phyloP scores from a whole-genome alignment of 176 grass and related monocot species.

The Oryza glaberrima region DNA sequence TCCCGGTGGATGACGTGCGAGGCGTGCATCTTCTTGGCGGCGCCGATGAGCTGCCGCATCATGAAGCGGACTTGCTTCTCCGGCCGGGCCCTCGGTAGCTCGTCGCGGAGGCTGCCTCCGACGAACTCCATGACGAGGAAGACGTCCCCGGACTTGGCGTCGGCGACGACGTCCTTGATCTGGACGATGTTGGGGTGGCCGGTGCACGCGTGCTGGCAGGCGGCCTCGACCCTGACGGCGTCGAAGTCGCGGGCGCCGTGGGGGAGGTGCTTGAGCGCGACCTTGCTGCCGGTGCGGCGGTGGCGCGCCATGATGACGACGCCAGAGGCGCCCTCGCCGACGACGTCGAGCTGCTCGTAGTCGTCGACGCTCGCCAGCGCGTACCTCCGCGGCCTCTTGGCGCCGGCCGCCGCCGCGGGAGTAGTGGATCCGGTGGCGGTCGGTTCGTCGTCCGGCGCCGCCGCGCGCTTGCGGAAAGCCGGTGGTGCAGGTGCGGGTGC shows the following conservation, averaged over 20 bases:
- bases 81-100: not conserved
- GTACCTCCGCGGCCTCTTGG: too few relatives aligned
- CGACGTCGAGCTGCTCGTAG: too few relatives aligned
- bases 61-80: not conserved
- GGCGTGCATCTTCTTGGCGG: slow-evolving; percentile 26
- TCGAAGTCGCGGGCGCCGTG: not conserved
- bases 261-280: too few relatives aligned
- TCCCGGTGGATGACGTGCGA: slow-evolving; percentile 61
- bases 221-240: not conserved
- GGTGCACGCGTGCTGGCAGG: not conserved
- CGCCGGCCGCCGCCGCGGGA: too few relatives aligned
- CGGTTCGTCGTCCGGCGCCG: too few relatives aligned
- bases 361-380: too few relatives aligned
- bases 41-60: not conserved
- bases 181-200: not conserved
- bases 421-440: too few relatives aligned
- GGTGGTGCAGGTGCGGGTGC: too few relatives aligned
- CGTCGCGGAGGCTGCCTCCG: not conserved
- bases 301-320: too few relatives aligned
- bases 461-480: too few relatives aligned
- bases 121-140: not conserved
- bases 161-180: not conserved
- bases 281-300: too few relatives aligned
- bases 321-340: too few relatives aligned
- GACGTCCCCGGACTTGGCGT: not conserved